A percentile compares a stretch with the other conserved stretches of the same genome.
Evolutionary conservation across 257 asterid genomes (phyloP).

Genomic region (Ocimum tenuiflorum): DNA sequence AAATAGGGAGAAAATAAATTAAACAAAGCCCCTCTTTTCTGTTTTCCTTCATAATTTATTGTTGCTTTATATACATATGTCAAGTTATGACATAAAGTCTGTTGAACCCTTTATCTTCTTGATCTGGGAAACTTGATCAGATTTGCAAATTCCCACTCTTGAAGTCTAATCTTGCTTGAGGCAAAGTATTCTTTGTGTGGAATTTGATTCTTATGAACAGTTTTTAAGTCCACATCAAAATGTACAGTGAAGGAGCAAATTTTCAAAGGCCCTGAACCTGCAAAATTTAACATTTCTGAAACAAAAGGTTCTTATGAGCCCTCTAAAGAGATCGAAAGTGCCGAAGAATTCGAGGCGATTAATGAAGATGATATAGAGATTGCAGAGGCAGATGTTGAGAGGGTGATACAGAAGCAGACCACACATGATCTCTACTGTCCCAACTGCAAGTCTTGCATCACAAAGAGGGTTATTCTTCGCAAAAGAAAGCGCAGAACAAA

Average conservation of each 20-base stretch:
- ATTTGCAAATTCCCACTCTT: no score
- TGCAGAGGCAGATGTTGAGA: conserved; percentile 55
- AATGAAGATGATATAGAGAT: conserved; percentile 40
- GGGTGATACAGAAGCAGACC: conserved; percentile 48
- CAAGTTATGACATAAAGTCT: no score
- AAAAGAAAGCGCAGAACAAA: conserved; percentile 61
- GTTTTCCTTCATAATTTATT: neutral
- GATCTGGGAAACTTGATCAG: no score
- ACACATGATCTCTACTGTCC: conserved; percentile 90
- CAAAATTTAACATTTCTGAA: no score
- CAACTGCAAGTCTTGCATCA: conserved; percentile 85
- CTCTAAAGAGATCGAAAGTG: conserved; percentile 50
- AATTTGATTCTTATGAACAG: no score
- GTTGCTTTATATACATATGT: no score
- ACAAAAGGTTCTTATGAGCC: conserved; percentile 3
- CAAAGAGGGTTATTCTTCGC: conserved; percentile 73
- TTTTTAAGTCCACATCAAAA: no score
- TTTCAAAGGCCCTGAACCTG: no score
- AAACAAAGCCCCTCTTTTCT: conserved; percentile 20
- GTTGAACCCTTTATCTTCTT: no score
- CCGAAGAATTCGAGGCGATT: conserved; percentile 36
- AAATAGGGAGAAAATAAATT: neutral
- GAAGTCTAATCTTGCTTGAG: no score
- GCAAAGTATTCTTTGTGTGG: no score
- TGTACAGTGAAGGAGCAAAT: no score